phyloP scores from a whole-genome alignment of 371 early-diverging fungal genomes.

The Mortierella sp. region DNA sequence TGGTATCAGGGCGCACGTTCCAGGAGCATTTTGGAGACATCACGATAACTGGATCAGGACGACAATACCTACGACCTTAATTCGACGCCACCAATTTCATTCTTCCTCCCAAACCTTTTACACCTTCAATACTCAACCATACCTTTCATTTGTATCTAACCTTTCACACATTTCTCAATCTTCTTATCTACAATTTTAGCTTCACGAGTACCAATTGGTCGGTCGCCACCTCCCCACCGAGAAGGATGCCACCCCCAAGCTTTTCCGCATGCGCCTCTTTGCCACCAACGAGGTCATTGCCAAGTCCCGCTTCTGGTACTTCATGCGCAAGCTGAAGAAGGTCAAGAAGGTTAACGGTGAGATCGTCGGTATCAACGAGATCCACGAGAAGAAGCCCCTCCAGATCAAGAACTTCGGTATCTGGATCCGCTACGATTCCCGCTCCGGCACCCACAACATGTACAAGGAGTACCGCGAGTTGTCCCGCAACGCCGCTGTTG shows the following conservation, averaged over 20 bases:
- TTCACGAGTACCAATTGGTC: constrained; percentile 86
- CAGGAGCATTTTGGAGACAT: background rate
- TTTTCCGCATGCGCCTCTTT: constrained; percentile 99
- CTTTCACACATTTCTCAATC: background rate
- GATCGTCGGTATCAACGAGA: constrained; percentile 98
- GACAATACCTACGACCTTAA: background rate
- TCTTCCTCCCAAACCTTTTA: background rate
- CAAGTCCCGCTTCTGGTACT: constrained; percentile 99
- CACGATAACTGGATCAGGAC: background rate
- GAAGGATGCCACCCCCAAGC: constrained; percentile 95
- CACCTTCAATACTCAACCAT: too few species aligned
- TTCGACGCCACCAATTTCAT: constrained; percentile 11
- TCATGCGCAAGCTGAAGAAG: constrained; percentile 98
- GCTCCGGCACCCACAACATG: constrained; percentile 99
- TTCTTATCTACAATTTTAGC: constrained; percentile 47
- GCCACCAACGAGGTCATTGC: constrained; percentile 99
- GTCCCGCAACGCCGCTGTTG: constrained; percentile 95
- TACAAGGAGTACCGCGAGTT: constrained; percentile 99
- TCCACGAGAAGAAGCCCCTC: constrained; percentile 95
- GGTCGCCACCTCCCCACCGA: constrained; percentile 96
- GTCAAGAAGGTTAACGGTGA: constrained; percentile 99
- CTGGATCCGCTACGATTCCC: constrained; percentile 99
- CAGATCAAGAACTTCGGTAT: constrained; percentile 99
- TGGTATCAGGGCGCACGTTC: background rate
- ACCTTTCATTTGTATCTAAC: background rate